Percentiles rank a stretch among this genome's conserved stretches.
Evolutionary conservation across 495 filamentous ascomycete genomes (phyloP).

Genomic region (Aspergillus coremiiformis): DNA sequence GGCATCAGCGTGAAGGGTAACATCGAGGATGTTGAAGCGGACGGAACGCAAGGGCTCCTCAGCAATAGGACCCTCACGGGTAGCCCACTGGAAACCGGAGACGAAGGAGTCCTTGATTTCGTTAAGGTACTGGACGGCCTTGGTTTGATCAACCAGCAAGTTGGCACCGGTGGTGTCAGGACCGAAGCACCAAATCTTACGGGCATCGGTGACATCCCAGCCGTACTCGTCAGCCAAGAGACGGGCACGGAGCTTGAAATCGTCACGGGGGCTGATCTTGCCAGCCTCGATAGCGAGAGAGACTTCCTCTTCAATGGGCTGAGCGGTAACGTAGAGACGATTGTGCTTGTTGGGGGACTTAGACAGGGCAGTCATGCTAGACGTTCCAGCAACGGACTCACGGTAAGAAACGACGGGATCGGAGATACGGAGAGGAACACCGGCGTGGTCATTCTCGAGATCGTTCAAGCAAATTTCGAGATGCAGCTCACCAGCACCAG

Average conservation of each 20-base stretch:
- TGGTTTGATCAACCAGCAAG: conserved; percentile 98
- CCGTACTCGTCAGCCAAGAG: conserved; percentile 92
- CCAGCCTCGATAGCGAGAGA: conserved; percentile 83
- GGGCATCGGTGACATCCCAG: conserved; percentile 99
- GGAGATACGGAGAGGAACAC: conserved; percentile 91
- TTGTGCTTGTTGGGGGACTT: conserved; percentile 99
- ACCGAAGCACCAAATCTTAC: conserved; percentile 99
- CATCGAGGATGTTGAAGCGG: conserved; percentile 99
- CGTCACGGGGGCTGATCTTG: conserved; percentile 91
- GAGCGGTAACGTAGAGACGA: conserved; percentile 89
- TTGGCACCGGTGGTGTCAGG: conserved; percentile 97
- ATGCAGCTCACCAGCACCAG: conserved; percentile 97
- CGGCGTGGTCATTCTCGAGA: conserved; percentile 99
- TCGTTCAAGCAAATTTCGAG: conserved; percentile 99
- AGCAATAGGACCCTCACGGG: conserved; percentile 91
- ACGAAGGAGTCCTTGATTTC: conserved; percentile 99
- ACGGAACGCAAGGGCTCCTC: conserved; percentile 97
- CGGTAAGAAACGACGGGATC: conserved; percentile 97
- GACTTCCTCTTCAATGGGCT: conserved; percentile 87
- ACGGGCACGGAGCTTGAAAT: conserved; percentile 98
- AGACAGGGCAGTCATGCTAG: conserved; percentile 92
- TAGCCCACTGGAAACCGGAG: conserved; percentile 99
- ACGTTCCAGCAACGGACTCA: conserved; percentile 77
- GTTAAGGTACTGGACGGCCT: conserved; percentile 99
- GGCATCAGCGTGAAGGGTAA: conserved; percentile 98